Evolutionary conservation across 2,329 filamentous ascomycete genomes (phyloP).

Genomic region (Trichoderma sp.): DNA sequence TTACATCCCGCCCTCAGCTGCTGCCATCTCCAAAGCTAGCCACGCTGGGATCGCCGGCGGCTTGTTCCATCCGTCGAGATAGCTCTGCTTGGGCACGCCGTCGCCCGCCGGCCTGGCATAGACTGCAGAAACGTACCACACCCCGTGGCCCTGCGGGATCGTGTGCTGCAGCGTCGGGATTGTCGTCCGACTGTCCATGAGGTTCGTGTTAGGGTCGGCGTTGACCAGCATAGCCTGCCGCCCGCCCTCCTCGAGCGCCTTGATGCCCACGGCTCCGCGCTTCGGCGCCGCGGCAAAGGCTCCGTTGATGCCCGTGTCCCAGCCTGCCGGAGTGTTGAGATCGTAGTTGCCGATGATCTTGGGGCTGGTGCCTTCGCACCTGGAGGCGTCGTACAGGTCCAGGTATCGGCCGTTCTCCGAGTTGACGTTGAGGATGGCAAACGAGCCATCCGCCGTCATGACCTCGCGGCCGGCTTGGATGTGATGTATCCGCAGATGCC

Average conservation of each 20-base stretch:
- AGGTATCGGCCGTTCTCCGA: conserved; percentile 52
- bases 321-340: conserved; percentile 54
- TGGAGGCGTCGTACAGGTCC: conserved; percentile 49
- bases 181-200: conserved; percentile 70
- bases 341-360: conserved; percentile 64
- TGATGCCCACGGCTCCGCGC: conserved; percentile 59
- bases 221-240: conserved; percentile 68
- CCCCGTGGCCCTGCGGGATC: conserved; percentile 56
- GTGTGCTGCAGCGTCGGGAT: conserved; percentile 69
- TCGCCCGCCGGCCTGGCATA: conserved; percentile 50
- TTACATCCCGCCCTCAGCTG: conserved; percentile 24
- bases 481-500: conserved; percentile 68
- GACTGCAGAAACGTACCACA: conserved; percentile 70
- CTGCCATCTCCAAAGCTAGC: conserved; percentile 55
- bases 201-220: conserved; percentile 77
- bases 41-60: conserved; percentile 61
- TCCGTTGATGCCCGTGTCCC: conserved; percentile 52
- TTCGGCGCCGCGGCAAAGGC: conserved; percentile 54
- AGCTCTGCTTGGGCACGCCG: conserved; percentile 53
- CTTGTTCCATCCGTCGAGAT: conserved; percentile 62
- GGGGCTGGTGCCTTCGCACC: conserved; percentile 54
- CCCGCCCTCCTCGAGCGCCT: conserved; percentile 48
- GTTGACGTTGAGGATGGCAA: conserved; percentile 64
- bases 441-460: conserved; percentile 73
- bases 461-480: conserved; percentile 63